A percentile compares a stretch with the other conserved stretches of the same genome.
Evolutionary conservation across 345 rosid species (phyloP).

Genomic region (Excoecaria cochinchinensis): DNA sequence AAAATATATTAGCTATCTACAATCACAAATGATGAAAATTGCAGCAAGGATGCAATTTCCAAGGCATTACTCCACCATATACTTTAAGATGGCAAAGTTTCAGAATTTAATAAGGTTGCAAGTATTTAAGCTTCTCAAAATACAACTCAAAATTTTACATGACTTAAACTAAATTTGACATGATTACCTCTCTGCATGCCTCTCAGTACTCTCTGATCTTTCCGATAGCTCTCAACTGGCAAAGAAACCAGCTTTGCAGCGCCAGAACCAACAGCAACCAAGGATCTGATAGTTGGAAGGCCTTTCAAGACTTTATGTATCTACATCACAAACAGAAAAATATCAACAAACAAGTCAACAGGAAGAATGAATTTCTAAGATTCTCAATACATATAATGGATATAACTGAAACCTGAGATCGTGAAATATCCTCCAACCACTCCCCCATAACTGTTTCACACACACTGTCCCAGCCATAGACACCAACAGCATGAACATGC

Average conservation of each 20-base stretch:
- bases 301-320: slow-evolving; percentile 68
- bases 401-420: slow-evolving; percentile 66
- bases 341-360: not conserved
- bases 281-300: slow-evolving; percentile 73
- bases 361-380: slow-evolving; percentile 8
- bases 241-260: slow-evolving; percentile 76
- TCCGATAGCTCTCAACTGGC: slow-evolving; percentile 85
- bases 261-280: slow-evolving; percentile 73
- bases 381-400: slow-evolving; percentile 11
- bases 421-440: slow-evolving; percentile 95
- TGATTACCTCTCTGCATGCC: slow-evolving; percentile 91
- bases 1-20: not conserved
- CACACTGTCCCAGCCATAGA: slow-evolving; percentile 81
- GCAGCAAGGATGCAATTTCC: too few relatives aligned
- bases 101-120: not conserved
- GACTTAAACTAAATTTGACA: slow-evolving; percentile 9
- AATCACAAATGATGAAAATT: not conserved
- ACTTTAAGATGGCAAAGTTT: not conserved
- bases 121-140: not conserved
- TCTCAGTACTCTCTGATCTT: slow-evolving; percentile 77
- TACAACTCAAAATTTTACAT: not conserved
- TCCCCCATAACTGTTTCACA: slow-evolving; percentile 83
- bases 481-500: slow-evolving; percentile 81
- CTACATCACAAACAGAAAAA: slow-evolving; percentile 32
- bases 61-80: too few relatives aligned